Conservation (phyloP, 345 rosid genomes). For the Cardamine chenopodiifolia region DNA sequence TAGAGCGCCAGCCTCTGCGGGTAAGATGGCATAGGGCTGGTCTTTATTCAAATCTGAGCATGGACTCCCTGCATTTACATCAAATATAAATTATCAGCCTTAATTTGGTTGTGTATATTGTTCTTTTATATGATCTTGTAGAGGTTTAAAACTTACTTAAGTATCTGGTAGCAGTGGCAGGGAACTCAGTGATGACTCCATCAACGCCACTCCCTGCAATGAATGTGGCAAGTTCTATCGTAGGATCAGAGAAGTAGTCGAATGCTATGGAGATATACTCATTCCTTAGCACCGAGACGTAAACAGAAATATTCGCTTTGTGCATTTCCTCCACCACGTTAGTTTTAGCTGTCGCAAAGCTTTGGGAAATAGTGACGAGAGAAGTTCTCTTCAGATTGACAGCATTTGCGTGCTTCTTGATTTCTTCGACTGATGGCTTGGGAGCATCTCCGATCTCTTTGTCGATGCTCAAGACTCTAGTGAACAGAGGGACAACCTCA, state of each 20-base stretch:
- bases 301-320: constrained; percentile 65
- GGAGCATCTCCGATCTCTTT: constrained; percentile 59
- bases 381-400: constrained; percentile 52
- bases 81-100: constrained; percentile 34
- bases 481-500: constrained; percentile 48
- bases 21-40: constrained; percentile 46
- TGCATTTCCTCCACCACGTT: constrained; percentile 59
- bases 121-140: constrained; percentile 3
- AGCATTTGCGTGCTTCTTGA: constrained; percentile 73
- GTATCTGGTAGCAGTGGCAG: constrained; percentile 74
- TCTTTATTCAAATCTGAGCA: constrained; percentile 53
- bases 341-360: constrained; percentile 51
- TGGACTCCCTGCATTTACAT: constrained; percentile 58
- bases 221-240: constrained; percentile 65
- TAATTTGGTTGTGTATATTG: neutral
- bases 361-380: constrained; percentile 41
- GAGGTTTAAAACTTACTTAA: constrained; percentile 52
- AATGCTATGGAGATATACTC: constrained; percentile 61
- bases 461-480: constrained; percentile 54
- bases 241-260: constrained; percentile 81
- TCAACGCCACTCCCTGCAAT: constrained; percentile 53
- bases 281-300: constrained; percentile 58
- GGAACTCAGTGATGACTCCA: constrained; percentile 75
- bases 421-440: constrained; percentile 50
- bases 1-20: constrained; percentile 55